Base-by-base conservation (phyloP, 495 filamentous ascomycete genomes). In the Venustampulla echinocandica region DNA sequence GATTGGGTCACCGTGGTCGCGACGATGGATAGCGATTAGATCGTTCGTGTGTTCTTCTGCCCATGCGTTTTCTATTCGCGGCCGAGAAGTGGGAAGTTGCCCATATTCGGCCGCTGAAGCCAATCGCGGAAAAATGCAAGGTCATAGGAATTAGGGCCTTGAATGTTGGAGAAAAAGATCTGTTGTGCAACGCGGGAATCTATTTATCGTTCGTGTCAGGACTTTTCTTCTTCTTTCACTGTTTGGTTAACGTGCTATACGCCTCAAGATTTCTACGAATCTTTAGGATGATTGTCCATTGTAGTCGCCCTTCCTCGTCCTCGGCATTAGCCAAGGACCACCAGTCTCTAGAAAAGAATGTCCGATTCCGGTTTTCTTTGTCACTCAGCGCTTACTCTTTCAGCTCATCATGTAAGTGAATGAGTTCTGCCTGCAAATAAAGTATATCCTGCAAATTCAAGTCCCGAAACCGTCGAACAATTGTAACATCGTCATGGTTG, bases 381-480 rank as follows among this genome's bases (percentile, higher is more conserved):
- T 49, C 51, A 19, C 39, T 19, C 13, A 30, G 28, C 23, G 62
- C 53, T 2, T 65, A 44, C 11, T 47, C 53, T 24, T 59, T 51
- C 10, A 61, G 24, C 19, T 54, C 47, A 13, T 46, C 42, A 21
- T 59, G 39, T 4, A 61, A 55, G 21, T 59, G 15, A 11, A 43
- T 53, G 15, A 62, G 39, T 23, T 64, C 52, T n/a, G 59, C 61
- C 42, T 61, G 59, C 10, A 64, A 24, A 25, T 61, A 61, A 28
- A 64, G 50, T 11, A 64, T 37, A 10, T 51, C 62, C 36, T 55
- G 54, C 10, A 45, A 46, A 40, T 64, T 62, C 1, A 64, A 42
- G 0, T 15, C 24, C 11, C 23, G 22, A 43, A 64, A 64, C 2
- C 61, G 44, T 11, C 57, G 49, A 10, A 57, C 21, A 14, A 60